Base-by-base conservation (phyloP, 345 rosid species). In the Psidium friedrichsthalianum region DNA sequence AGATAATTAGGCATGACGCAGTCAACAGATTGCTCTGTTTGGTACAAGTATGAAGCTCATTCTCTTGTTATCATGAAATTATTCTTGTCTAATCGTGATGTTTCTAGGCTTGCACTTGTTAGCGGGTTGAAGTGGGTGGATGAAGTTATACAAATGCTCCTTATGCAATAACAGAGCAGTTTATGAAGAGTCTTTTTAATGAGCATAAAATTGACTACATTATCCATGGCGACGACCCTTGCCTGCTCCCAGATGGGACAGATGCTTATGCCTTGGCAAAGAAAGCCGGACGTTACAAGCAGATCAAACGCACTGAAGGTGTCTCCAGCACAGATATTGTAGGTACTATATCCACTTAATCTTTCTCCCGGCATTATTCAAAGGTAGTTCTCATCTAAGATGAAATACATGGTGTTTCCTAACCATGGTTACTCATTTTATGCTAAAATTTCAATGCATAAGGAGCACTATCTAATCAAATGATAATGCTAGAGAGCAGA, bases 291-390 rank as follows among this genome's bases (percentile, higher is more conserved):
- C 95, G 96, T 47, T 96, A 95, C 95, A 95, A 94, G 94, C 98
- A 96, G 91, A 96, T 96, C 80, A 96, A 95, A 89, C 98, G 99
- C 52, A 96, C 99, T 0, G 99, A 96, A 93, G 99, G 99, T 8
- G 99, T 96, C 86, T 96, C 99, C 83, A 96, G 99, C 93, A 96
- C 99, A 25, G 99, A 96, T 92, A 96, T 96, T 93, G 95, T 96
- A 90, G 99, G 99, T 96, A 94, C 89, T 89, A 74, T 59, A 84
- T 58, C 69, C 44, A 52, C 82, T 58, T 56, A 69, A 82, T 85
- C 54, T 82, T 84, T 58, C 55, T 47, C 69, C 54, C 42, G 76
- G 80, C n/a, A 83, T 55, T 49, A 24, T 20, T 64, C 21, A 32
- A 54, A 51, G 51, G 22, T 53, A 51, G 57, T 82, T 5, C 57